These are phyloP conservation scores for Protomyces macrosporus DNA, from an alignment of 1,139 yeast species.

Conservation along the genomic window DNA sequence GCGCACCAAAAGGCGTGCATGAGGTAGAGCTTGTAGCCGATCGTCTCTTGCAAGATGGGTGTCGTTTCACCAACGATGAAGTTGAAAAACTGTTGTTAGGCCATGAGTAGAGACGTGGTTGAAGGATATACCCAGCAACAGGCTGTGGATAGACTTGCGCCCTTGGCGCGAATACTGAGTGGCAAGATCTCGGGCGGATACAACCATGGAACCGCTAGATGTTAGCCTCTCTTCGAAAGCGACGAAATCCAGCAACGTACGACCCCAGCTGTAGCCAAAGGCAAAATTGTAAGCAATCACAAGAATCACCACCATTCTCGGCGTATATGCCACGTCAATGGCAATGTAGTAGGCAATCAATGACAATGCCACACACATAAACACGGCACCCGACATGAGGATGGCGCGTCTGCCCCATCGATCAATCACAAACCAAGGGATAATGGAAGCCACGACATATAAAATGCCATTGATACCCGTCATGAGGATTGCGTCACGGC, in stretches of 20 bases:
- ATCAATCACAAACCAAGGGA: constrained; percentile 90
- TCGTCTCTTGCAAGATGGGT: constrained; percentile 70
- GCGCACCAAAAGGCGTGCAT: constrained; percentile 75
- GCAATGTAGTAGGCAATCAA: constrained; percentile 63
- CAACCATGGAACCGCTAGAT: constrained; percentile 79
- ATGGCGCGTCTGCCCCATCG: constrained; percentile 86
- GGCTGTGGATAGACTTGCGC: constrained; percentile 86
- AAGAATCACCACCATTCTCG: constrained; percentile 64
- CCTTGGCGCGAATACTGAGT: constrained; percentile 79
- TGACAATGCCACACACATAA: constrained; percentile 69
- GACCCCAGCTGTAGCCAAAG: constrained; percentile 23
- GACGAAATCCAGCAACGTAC: constrained; percentile 52
- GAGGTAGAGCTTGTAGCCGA: constrained; percentile 74
- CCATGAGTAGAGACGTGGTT: not conserved
- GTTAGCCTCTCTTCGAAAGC: constrained; percentile 50
- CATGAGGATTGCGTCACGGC: constrained; percentile 81
- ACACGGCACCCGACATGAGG: constrained; percentile 65
- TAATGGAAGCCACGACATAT: constrained; percentile 68
- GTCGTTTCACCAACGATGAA: constrained; percentile 88
- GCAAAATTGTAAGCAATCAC: constrained; percentile 70
- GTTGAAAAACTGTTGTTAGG: constrained; percentile 87
- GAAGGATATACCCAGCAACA: not conserved
- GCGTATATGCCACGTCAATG: constrained; percentile 57
- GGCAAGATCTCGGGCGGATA: constrained; percentile 87
- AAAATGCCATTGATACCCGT: constrained; percentile 82